Base-by-base conservation (phyloP, 345 rosid genomes). In the Mangifera indica region DNA sequence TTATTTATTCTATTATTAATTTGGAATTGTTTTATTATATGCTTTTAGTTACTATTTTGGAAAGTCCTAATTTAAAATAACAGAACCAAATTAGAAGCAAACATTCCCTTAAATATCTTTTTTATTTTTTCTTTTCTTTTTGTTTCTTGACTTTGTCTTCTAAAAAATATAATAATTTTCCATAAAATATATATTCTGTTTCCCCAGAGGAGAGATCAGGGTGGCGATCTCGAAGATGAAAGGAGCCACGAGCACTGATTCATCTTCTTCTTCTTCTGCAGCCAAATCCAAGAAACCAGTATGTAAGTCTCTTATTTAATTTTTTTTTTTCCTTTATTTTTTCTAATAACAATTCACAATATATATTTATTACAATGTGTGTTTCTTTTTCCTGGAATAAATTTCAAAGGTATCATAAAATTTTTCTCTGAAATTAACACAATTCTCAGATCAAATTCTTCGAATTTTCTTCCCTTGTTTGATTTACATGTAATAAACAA, bases 211-310 rank as follows among this genome's bases (percentile, higher is more conserved):
- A 57, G 17, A 57, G 24, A 69, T 6, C 42, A 37, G 55, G 5
- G 53, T 57, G 55, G 54, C 57, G 42, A 46, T 56, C 53, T 5
- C 18, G 4, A 69, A 57, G 49, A 56, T 69, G 72, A 12, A 44
- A 21, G 52, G 66, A 58, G 53, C 34, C 26, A 48, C 72, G 25
- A 26, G 63, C 64, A 52, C 71, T 14, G 68, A 49, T 63, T 22
- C 76, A 26, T 7, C 51, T 20, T 34, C 73, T 75, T 34, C 73
- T 75, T 46, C 42, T 37, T 1, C 55, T 22, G 51, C 20, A 34
- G 0, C 40, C 37, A 78, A 40, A 18, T 73, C 81, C 29, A 78
- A 56, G 70, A 78, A n/a, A 78, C 82, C 82, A 44, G 72, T 65
- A 62, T 76, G 82, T 79, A 13, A 26, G 63, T 37, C 53, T 51